Conservation (phyloP, 164 flowering plant genomes). For the Magnolia officinalis region DNA sequence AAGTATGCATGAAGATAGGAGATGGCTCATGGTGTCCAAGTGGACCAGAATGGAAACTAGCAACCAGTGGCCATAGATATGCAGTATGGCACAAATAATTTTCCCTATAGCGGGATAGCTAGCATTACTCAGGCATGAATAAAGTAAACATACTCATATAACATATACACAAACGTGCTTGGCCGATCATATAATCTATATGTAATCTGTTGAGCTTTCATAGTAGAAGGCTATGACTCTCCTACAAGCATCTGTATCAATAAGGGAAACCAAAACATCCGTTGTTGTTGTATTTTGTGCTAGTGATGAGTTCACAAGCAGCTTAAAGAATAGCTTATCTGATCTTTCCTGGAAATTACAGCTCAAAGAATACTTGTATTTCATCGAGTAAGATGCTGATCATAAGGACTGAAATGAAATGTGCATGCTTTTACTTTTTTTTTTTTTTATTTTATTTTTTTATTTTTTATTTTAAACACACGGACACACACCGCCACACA, state of each 20-base stretch:
- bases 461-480: too few species aligned
- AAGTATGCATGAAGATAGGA: conserved; percentile 82
- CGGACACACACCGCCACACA: too few species aligned
- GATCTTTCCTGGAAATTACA: too few species aligned
- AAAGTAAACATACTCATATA: neutral
- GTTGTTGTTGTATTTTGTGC: neutral
- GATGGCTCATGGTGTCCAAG: conserved; percentile 86
- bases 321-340: too few species aligned
- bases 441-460: too few species aligned
- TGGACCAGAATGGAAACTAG: conserved; percentile 78
- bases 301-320: too few species aligned
- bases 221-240: neutral
- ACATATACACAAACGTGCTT: neutral
- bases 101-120: neutral
- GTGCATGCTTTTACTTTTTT: too few species aligned
- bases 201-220: neutral
- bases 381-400: too few species aligned
- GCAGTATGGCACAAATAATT: conserved; percentile 77
- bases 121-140: neutral
- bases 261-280: neutral
- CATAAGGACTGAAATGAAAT: too few species aligned
- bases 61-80: conserved; percentile 70
- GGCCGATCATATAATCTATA: neutral
- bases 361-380: too few species aligned
- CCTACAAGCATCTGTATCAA: neutral